Percentiles rank a stretch among this genome's conserved stretches.
These are phyloP conservation scores for Annona squamosa DNA, from an alignment of 164 flowering plant species.

Conservation along the genomic window DNA sequence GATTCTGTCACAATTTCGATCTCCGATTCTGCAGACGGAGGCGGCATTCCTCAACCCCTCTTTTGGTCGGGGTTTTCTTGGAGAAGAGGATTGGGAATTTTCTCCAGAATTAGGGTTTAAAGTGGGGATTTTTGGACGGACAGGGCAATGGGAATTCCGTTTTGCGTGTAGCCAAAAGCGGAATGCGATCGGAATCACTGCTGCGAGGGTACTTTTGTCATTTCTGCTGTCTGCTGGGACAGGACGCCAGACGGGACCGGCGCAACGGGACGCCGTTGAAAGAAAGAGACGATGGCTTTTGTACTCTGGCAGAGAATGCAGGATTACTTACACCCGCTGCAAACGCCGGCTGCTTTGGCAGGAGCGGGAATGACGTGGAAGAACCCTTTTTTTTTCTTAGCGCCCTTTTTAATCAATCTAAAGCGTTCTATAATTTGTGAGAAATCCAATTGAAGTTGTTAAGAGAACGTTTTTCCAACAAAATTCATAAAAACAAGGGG, in stretches of 20 bases:
- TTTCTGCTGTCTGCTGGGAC: neutral
- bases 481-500: too few species aligned
- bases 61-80: too few species aligned
- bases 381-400: too few species aligned
- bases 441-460: too few species aligned
- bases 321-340: neutral
- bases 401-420: too few species aligned
- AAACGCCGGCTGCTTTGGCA: too few species aligned
- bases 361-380: too few species aligned
- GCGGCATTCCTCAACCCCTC: neutral
- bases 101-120: neutral
- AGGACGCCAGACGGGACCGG: neutral
- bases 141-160: neutral
- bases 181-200: neutral
- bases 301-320: neutral
- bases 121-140: neutral
- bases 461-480: too few species aligned
- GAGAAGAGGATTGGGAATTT: too few species aligned
- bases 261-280: neutral
- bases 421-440: too few species aligned
- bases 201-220: neutral
- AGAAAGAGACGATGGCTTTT: neutral
- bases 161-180: neutral
- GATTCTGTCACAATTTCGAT: constrained; percentile 60
- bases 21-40: constrained; percentile 48